These are phyloP conservation scores for Corrigiola litoralis DNA, from an alignment of 179 eudicot genomes.

Conservation along the genomic window DNA sequence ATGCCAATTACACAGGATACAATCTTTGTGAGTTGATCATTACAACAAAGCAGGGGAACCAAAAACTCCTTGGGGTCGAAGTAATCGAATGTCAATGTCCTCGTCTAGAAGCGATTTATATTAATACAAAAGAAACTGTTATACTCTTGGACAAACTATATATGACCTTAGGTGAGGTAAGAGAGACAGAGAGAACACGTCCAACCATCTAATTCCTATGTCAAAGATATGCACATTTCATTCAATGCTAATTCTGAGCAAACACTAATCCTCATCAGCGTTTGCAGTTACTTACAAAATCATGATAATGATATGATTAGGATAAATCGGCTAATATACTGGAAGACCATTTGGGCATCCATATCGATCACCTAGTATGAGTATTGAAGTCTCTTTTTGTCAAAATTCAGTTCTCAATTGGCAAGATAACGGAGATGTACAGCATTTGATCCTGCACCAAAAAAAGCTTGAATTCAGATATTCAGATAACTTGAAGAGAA, in stretches of 20 bases:
- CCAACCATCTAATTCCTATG: conserved; percentile 12
- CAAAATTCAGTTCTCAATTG: conserved; percentile 21
- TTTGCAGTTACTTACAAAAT: conserved; percentile 24
- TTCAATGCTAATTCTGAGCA: conserved; percentile 15
- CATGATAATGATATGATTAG: conserved; percentile 2
- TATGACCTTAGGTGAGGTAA: neutral
- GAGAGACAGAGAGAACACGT: neutral
- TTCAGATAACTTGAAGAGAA: too few species aligned
- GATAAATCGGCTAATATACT: conserved; percentile 9
- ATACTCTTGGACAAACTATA: too few species aligned
- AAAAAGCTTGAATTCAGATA: too few species aligned
- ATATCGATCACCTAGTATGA: conserved; percentile 27
- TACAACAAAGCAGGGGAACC: too few species aligned
- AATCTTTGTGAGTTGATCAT: too few species aligned
- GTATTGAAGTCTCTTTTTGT: conserved; percentile 15
- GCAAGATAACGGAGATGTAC: conserved; percentile 26
- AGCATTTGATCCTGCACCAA: conserved; percentile 32
- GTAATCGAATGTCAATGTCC: too few species aligned
- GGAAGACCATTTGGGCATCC: conserved; percentile 11
- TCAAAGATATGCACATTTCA: conserved; percentile 29
- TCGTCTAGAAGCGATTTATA: too few species aligned
- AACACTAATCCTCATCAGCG: conserved; percentile 14
- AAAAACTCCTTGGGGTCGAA: too few species aligned
- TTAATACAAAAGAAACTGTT: too few species aligned
- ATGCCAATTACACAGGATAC: too few species aligned